Base-by-base conservation (phyloP, 176 grass and related monocot species). In the Eragrostis curvula region DNA sequence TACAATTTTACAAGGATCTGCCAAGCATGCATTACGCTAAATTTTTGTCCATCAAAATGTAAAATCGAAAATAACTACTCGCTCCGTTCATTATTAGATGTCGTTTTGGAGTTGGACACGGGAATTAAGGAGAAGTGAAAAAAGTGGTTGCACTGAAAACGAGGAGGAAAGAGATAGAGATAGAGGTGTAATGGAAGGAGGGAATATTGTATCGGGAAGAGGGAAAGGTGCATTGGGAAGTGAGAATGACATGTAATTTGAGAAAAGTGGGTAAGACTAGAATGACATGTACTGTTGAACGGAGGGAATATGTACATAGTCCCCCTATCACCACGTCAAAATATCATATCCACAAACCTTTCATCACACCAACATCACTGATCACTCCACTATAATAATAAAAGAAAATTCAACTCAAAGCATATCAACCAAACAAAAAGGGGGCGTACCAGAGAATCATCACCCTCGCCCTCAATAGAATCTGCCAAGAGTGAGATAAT, bases 401-500 rank as follows among this genome's bases (percentile, higher is more conserved):
- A 55, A 27, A 30, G 81, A 63, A 2, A 86, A 78, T 7, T 47
- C 21, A 85, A 53, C 49, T 53, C 46, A 65, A 42, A 21, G 25
- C 13, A 80, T 67, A 53, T 52, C 25, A 14, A 14, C 68, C 63
- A 80, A 16, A 74, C 63, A 30, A 66, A 44, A 71, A 82, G 32
- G 42, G 68, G 12, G 43, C 77, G 46, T 82, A 99, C 96, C 91
- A 96, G 73, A 74, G 89, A 89, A 83, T 93, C 91, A 32, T 96
- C 93, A 55, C 88, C 93, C 57, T 96, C 85, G 2, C 82, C 93
- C 65, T 91, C 88, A 85, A 87, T 59, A 70, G 89, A 79, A 84
- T 96, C 89, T 14, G 93, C 87, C 77, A 99, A 93, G 46, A 99
- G 82, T 53, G 87, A 85, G 48, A 99, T 79, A 88, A 99, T 91